Conservation (phyloP, 1,284 basidiomycete genomes). For the Stereum hirsutum region DNA sequence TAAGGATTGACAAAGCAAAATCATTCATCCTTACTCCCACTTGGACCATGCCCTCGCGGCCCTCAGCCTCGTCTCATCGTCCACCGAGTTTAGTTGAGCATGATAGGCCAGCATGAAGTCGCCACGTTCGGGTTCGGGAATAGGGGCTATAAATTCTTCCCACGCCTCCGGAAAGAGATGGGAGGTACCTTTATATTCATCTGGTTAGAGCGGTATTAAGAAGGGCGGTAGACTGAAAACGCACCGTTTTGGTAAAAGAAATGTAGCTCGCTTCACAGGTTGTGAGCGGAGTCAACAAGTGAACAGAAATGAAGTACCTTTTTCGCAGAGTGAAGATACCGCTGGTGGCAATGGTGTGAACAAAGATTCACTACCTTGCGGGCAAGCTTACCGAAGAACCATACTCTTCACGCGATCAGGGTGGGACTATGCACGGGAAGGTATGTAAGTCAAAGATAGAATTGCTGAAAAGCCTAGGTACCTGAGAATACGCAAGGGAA, state of each 20-base stretch:
- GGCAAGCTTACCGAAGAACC: constrained; percentile 62
- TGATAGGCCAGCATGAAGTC: constrained; percentile 85
- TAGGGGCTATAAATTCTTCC: constrained; percentile 75
- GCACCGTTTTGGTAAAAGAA: constrained; percentile 91
- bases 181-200: too few species aligned
- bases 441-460: neutral
- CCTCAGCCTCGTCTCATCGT: constrained; percentile 53
- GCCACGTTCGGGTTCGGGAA: constrained; percentile 70
- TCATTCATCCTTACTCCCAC: constrained; percentile 71
- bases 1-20: neutral
- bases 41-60: constrained; percentile 86
- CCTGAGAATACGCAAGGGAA: constrained; percentile 84
- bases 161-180: constrained; percentile 86
- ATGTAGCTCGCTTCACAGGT: constrained; percentile 55
- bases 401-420: constrained; percentile 76
- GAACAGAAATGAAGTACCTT: constrained; percentile 37
- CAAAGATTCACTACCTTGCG: neutral
- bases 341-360: constrained; percentile 23
- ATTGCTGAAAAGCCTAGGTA: constrained; percentile 15
- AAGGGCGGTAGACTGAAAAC: too few species aligned
- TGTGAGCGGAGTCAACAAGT: neutral
- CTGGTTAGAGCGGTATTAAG: too few species aligned
- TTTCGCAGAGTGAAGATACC: constrained; percentile 86
- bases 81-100: constrained; percentile 68
- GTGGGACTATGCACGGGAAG: constrained; percentile 44